Evolutionary conservation across 2,329 filamentous ascomycete species (phyloP), one percentile per base, ranked within the genome.

Genomic region (Fusarium domesticum): DNA sequence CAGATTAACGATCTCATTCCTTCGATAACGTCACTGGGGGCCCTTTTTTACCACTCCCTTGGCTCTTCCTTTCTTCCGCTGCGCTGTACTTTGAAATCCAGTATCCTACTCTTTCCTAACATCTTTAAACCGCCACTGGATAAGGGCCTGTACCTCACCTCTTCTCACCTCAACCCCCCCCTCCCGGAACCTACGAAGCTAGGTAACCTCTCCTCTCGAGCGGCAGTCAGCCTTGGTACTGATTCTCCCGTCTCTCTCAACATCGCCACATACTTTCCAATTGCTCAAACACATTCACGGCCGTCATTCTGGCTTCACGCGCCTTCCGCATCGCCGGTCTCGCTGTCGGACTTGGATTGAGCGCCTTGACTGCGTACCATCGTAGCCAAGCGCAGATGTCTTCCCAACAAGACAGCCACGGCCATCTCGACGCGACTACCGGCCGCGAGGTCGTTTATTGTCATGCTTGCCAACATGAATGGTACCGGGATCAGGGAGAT

Each of bases 371-470:
- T 59, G 75, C 76, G 42, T 76, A 75, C 59, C 73, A 76, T 58
- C 71, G 68, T 53, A 68, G 67, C 48, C 71, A 73, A 67, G 66
- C 64, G 53, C 61, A 65, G 47, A 72, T 72, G 70, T 63, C 63
- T 48, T 69, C 64, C 18, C 54, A 51, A 37, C 42, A 42, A 30
- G 46, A 46, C 18, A 42, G 41, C 35, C 55, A 57, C 23, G 56
- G 57, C 34, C 75, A 73, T 57, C 72, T 83, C 45, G 75, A 79
- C 62, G 73, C 74, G 51, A 69, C 66, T 17, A 59, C 65, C 5
- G 70, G 69, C 50, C 75, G 81, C 51, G 87, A 95, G 62, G 80
- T 92, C 53, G 84, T 96, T 42, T 95, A 79, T 66, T 98, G 93
- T 68, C 89, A 97, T 68, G 71, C 77, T 48, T 97, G 93, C 70